Conservation (phyloP, 2,329 filamentous ascomycete genomes). For the Botryotinia calthae region DNA sequence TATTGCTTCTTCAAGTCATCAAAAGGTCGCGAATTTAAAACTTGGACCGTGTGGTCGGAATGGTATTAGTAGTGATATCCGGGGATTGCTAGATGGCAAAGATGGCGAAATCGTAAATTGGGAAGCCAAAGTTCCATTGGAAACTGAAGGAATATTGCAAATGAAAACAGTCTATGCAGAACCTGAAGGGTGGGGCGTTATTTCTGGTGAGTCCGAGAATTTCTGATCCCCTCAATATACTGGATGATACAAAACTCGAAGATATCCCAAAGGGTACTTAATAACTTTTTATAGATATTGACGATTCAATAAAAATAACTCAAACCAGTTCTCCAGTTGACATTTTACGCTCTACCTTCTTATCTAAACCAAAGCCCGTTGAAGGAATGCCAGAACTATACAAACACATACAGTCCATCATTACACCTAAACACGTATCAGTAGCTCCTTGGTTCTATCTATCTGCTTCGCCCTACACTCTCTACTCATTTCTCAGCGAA, state of each 20-base stretch:
- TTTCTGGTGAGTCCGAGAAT: slow-evolving; percentile 57
- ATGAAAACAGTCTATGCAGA: slow-evolving; percentile 74
- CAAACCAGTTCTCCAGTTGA: slow-evolving; percentile 76
- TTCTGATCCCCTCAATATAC: no score
- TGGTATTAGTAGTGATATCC: slow-evolving; percentile 66
- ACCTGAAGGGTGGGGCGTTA: slow-evolving; percentile 77
- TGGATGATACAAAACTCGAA: not conserved
- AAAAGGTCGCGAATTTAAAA: slow-evolving; percentile 43
- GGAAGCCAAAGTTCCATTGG: slow-evolving; percentile 49
- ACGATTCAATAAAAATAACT: slow-evolving; percentile 94
- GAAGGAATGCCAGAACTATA: slow-evolving; percentile 85
- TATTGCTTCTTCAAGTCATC: slow-evolving; percentile 53
- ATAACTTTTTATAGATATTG: slow-evolving; percentile 62
- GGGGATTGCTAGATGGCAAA: slow-evolving; percentile 49
- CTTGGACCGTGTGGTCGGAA: slow-evolving; percentile 70
- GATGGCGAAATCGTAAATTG: slow-evolving; percentile 49
- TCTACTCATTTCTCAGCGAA: slow-evolving; percentile 78
- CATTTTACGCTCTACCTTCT: slow-evolving; percentile 81
- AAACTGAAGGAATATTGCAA: slow-evolving; percentile 53
- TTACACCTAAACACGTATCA: slow-evolving; percentile 41
- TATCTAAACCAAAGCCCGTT: slow-evolving; percentile 68
- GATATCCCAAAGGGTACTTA: not conserved
- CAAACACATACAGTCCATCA: slow-evolving; percentile 54
- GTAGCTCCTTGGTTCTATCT: slow-evolving; percentile 86
- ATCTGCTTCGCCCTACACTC: slow-evolving; percentile 89